Evolutionary conservation across 768 basidiomycete species (phyloP).

Genomic region (Boletus pseudo-olivaceus): DNA sequence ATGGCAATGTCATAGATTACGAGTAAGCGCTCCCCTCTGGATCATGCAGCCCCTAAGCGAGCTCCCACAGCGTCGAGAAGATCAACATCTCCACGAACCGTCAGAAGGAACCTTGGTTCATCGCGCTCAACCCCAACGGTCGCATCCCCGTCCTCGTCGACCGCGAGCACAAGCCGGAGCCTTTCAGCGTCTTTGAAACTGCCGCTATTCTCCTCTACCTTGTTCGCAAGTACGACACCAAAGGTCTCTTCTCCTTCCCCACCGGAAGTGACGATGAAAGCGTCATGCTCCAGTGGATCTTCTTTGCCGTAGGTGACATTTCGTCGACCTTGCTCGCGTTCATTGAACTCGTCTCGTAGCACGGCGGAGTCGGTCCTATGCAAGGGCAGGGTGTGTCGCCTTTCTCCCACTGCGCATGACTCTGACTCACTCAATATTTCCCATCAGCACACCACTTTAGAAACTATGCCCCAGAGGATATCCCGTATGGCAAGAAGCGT

Average conservation of each 20-base stretch:
- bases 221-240: slow-evolving; percentile 73
- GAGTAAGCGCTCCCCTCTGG: slow-evolving; percentile 34
- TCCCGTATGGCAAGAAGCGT: slow-evolving; percentile 69
- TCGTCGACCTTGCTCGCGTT: background rate
- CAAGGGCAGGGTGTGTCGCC: slow-evolving; percentile 56
- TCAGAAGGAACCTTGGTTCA: slow-evolving; percentile 84
- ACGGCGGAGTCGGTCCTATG: slow-evolving; percentile 86
- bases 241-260: slow-evolving; percentile 67
- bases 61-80: slow-evolving; percentile 39
- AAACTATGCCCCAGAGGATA: slow-evolving; percentile 58
- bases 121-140: slow-evolving; percentile 70
- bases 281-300: slow-evolving; percentile 82
- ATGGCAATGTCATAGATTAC: slow-evolving; percentile 45
- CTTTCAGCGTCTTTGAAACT: slow-evolving; percentile 72
- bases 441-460: slow-evolving; percentile 65
- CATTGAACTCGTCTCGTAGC: slow-evolving; percentile 36
- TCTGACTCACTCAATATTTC: background rate
- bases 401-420: slow-evolving; percentile 3
- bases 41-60: background rate
- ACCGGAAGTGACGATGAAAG: slow-evolving; percentile 58
- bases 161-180: slow-evolving; percentile 44
- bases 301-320: slow-evolving; percentile 57
- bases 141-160: slow-evolving; percentile 70
- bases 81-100: slow-evolving; percentile 59
- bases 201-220: slow-evolving; percentile 85